Evolutionary conservation across 2,329 filamentous ascomycete species (phyloP).

Genomic region (Ampelomyces quisqualis): DNA sequence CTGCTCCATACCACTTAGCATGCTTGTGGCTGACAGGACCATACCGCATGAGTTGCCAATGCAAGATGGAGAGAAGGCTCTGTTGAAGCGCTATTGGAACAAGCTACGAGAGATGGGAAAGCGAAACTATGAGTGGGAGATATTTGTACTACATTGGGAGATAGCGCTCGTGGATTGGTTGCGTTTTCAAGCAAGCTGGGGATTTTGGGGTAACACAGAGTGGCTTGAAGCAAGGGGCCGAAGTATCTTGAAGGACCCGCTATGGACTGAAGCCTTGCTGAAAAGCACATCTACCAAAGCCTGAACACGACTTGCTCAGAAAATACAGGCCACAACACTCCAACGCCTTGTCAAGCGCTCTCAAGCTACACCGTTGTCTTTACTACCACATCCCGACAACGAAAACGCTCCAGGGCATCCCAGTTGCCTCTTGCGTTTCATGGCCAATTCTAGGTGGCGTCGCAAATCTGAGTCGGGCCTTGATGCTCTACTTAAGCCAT

Average conservation of each 20-base stretch:
- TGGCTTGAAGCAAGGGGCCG: conserved; percentile 39
- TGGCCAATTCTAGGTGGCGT: too few species aligned
- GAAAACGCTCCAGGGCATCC: too few species aligned
- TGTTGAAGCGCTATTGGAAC: conserved; percentile 56
- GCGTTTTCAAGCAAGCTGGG: conserved; percentile 45
- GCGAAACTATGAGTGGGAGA: conserved; percentile 55
- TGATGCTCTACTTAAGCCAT: too few species aligned
- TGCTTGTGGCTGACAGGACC: conserved; percentile 47
- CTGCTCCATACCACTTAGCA: conserved; percentile 60
- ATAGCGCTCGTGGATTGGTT: conserved; percentile 68
- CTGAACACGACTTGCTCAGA: too few species aligned
- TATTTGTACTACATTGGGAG: conserved; percentile 64
- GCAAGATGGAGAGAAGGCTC: conserved; percentile 51
- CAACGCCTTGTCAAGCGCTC: too few species aligned
- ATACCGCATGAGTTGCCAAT: conserved; percentile 50
- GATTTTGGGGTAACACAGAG: conserved; percentile 41
- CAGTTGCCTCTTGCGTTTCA: too few species aligned
- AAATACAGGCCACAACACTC: too few species aligned
- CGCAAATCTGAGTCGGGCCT: too few species aligned
- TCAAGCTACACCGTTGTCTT: too few species aligned
- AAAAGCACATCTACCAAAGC: background rate
- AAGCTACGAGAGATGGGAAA: conserved; percentile 37
- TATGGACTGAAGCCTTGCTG: conserved; percentile 20
- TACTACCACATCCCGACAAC: too few species aligned
- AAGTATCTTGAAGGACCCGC: conserved; percentile 25